These are phyloP conservation scores for Metschnikowia lunata DNA, from an alignment of 805 yeast species.

Conservation along the genomic window DNA sequence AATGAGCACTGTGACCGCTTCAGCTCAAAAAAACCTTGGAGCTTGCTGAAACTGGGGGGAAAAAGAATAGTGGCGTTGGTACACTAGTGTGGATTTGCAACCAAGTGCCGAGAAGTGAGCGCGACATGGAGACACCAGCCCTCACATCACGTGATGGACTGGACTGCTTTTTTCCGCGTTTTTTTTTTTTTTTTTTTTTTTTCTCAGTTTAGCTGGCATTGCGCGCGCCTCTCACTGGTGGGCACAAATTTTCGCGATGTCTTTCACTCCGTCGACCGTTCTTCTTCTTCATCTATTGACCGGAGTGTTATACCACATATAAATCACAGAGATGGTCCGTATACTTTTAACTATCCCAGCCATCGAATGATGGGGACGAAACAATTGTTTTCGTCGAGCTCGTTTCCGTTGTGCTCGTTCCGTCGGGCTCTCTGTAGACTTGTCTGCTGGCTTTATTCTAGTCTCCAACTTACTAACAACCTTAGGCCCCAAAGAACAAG, in stretches of 20 bases:
- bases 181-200: too few relatives aligned
- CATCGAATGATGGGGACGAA: too few relatives aligned
- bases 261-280: not conserved
- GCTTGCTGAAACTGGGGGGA: not conserved
- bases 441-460: not conserved
- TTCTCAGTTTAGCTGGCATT: not conserved
- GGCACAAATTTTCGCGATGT: slow-evolving; percentile 15
- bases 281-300: slow-evolving; percentile 43
- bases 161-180: slow-evolving; percentile 8
- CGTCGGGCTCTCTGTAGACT: too few relatives aligned
- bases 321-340: slow-evolving; percentile 92
- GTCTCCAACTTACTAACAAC: slow-evolving; percentile 37
- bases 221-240: slow-evolving; percentile 4
- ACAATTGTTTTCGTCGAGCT: too few relatives aligned
- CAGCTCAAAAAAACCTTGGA: too few relatives aligned
- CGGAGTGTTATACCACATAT: slow-evolving; percentile 76
- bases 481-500: slow-evolving; percentile 91
- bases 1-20: too few relatives aligned
- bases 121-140: slow-evolving; percentile 9
- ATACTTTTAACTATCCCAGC: slow-evolving; percentile 23
- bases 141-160: slow-evolving; percentile 12
- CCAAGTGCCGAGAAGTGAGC: not conserved
- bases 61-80: not conserved
- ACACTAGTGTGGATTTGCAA: slow-evolving; percentile 1
- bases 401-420: too few relatives aligned